Evolutionary conservation across 106 monocot genomes (phyloP), one percentile per base, ranked within the genome.

Genomic region (Triglochin maritima): DNA sequence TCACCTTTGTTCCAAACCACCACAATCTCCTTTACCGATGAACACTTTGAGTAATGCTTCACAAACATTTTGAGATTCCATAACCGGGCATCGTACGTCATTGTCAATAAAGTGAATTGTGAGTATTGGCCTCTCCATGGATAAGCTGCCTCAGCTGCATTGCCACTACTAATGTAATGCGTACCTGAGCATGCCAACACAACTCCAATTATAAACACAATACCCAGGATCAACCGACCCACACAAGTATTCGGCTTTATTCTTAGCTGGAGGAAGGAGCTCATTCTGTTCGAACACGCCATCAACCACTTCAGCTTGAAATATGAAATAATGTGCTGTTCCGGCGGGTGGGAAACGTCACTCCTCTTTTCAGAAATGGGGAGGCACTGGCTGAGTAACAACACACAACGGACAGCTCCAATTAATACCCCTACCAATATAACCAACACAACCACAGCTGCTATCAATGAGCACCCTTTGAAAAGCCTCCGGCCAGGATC

Each of bases 21-120:
- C 15, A 94, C 84, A 55, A 94, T 90, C 63, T 90, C 89, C 59
- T 70, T 50, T 10, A 94, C 89, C 0, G 94, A 94, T 51, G 94
- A 63, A 63, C 94, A 94, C 55, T 75, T 80, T 3, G 94, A 94
- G 54, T 89, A 94, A 68, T 89, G 89, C 63, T 87, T 87, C 56
- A 89, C 75, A 69, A 74, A 90, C 82, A 80, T 87, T 70, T 89
- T 87, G 67, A 94, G 74, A 52, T 89, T 89, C 87, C 82, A 84
- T 13, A 87, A 47, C 14, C 87, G 56, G 5, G 87, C 84, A 62
- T 89, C 89, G 48, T 85, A 85, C 14, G 84, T 85, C 94, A 94
- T 85, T 11, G 94, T 90, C 46, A 90, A 50, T 56, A 89, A 50
- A 4, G 89, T 94, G 81, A 94, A 94, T 69, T 94, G 86, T 69